Conservation (phyloP, 257 asterid species). For the Eucommia ulmoides region DNA sequence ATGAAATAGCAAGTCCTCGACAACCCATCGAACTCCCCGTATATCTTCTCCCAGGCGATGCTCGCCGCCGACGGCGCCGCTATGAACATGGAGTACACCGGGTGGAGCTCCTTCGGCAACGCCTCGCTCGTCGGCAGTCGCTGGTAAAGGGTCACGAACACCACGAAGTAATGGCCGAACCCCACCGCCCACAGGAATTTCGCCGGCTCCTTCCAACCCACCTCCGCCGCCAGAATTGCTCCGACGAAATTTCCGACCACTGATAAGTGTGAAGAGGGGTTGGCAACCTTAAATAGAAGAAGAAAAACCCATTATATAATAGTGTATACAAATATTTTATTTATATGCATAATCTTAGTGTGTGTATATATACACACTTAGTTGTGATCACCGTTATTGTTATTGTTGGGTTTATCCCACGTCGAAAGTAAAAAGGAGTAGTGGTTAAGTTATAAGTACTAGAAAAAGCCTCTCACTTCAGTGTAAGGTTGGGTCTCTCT, state of each 20-base stretch:
- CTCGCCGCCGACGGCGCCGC: conserved; percentile 95
- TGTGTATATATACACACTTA: too few relatives aligned
- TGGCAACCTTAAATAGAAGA: conserved; percentile 70
- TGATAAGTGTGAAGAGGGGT: conserved; percentile 79
- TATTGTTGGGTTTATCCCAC: too few relatives aligned
- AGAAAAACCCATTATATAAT: too few relatives aligned
- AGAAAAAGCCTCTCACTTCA: too few relatives aligned
- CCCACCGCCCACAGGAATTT: conserved; percentile 87
- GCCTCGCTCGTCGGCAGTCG: conserved; percentile 84
- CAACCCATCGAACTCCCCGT: conserved; percentile 75
- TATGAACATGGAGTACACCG: conserved; percentile 87
- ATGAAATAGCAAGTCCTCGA: conserved; percentile 82
- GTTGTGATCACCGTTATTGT: too few relatives aligned
- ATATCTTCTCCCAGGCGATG: conserved; percentile 84
- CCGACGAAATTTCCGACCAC: conserved; percentile 92
- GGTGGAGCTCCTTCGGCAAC: conserved; percentile 82
- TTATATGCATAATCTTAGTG: too few relatives aligned
- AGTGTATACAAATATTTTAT: too few relatives aligned
- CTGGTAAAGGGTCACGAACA: conserved; percentile 83
- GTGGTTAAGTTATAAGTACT: too few relatives aligned
- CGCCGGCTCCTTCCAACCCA: conserved; percentile 78
- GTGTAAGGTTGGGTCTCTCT: too few relatives aligned
- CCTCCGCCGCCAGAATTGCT: conserved; percentile 73
- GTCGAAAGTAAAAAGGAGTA: too few relatives aligned
- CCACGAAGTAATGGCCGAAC: conserved; percentile 83